Base-by-base conservation (phyloP, 176 grass and related monocot species). In the Lolium rigidum region DNA sequence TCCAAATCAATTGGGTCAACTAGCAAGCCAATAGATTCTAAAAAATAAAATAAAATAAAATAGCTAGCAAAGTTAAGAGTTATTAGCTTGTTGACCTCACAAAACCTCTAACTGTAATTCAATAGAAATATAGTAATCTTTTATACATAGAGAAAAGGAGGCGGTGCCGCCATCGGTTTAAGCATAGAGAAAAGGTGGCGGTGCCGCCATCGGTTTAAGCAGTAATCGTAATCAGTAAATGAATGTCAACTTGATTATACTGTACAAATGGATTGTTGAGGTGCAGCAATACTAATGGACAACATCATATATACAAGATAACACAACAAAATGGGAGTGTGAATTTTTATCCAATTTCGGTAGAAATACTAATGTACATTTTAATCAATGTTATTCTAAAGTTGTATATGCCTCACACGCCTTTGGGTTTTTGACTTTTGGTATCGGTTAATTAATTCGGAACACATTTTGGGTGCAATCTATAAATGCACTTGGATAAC, bases 1-100 rank as follows among this genome's bases (percentile, higher is more conserved):
- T 35, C 31, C 31, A 35, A 35, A 35, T 35, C 31, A 35, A 35
- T 1, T 35, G 31, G 31, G 31, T 3, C 31, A 35, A 35, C 31
- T 35, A 35, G 31, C 31, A 35, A 35, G 31, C 26, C 26, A 28
- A 28, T 28, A 28, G 26, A 28, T 28, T 28, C 1, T 28, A 1
- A 28, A 28, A 1, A 28, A 2, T 28, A 28, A 28, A 28, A 28
- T 28, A 28, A 28, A 28, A 28, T 0, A 35, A 35, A 28, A 28
- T 0, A 35, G 3, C 49, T 20, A 28, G 2, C 26, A 28, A 20
- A 25, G 48, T 76, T 52, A 50, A 76, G 26, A 20, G 49, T 43
- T 13, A 65, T 65, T 41, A 24, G 44, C 22, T 49, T 87, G 84
- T 90, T 87, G 89, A 87, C 80, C 35, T 44, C 47, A 25, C 24